phyloP scores from a whole-genome alignment of 345 rosid genomes.

The Rhizophora mangle region DNA sequence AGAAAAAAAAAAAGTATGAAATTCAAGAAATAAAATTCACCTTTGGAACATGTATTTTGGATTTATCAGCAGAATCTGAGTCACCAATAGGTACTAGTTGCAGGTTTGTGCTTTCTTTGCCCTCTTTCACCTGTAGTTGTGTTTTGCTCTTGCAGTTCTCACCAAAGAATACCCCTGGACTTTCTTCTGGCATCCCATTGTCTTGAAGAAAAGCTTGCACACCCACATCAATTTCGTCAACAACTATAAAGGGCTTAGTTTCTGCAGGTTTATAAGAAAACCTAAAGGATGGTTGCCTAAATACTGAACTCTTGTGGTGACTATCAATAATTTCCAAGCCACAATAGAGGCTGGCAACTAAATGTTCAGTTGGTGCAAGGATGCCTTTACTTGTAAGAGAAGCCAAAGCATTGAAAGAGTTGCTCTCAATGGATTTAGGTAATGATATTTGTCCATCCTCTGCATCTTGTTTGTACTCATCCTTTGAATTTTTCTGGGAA shows the following conservation, averaged over 20 bases:
- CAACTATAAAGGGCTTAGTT: conserved; percentile 35
- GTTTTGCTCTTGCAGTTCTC: conserved; percentile 53
- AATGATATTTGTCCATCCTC: conserved; percentile 37
- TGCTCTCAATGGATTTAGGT: conserved; percentile 33
- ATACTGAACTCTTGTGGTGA: conserved; percentile 66
- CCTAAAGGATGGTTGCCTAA: conserved; percentile 67
- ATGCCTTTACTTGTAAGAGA: conserved; percentile 37
- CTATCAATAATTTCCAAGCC: conserved; percentile 82
- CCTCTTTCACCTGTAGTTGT: conserved; percentile 44
- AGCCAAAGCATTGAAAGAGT: conserved; percentile 32
- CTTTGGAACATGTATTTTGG: conserved; percentile 72
- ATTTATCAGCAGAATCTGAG: conserved; percentile 54
- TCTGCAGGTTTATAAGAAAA: conserved; percentile 62
- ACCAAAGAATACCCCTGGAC: conserved; percentile 44
- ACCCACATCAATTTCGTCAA: conserved; percentile 68
- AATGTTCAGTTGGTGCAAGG: conserved; percentile 53
- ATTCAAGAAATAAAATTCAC: conserved; percentile 35
- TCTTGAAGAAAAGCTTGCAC: conserved; percentile 69
- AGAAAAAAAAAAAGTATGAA: background rate
- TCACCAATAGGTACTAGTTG: conserved; percentile 59
- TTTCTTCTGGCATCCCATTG: conserved; percentile 34
- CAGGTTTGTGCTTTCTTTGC: conserved; percentile 45
- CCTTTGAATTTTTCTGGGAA: conserved; percentile 59
- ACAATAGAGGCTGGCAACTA: conserved; percentile 95
- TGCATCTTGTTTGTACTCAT: conserved; percentile 31